Evolutionary conservation across 106 monocot species (phyloP).

Genomic region (Hemerocallis citrina): DNA sequence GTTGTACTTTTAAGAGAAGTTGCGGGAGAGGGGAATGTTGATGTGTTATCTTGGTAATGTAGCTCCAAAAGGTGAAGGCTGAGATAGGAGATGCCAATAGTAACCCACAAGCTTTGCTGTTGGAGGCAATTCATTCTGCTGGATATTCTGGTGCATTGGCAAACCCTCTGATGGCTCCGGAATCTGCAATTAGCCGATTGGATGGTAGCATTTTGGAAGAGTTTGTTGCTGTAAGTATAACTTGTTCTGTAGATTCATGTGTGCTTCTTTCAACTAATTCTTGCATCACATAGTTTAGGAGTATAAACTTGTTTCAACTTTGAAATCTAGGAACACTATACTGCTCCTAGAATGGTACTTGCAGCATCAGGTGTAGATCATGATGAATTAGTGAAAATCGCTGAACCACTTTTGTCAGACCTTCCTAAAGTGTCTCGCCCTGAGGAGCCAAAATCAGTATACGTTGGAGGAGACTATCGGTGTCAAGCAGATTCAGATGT

Average conservation of each 20-base stretch:
- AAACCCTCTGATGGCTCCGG: constrained; percentile 65
- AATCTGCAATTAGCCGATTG: constrained; percentile 57
- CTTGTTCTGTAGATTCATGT: background rate
- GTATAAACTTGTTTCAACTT: background rate
- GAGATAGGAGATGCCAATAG: constrained; percentile 53
- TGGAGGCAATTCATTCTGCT: constrained; percentile 77
- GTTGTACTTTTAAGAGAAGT: background rate
- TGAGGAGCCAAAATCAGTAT: constrained; percentile 65
- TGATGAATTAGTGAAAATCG: constrained; percentile 66
- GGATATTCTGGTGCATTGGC: constrained; percentile 81
- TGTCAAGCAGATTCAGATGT: constrained; percentile 76
- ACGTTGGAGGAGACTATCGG: constrained; percentile 77
- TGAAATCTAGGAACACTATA: constrained; percentile 55
- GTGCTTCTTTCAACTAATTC: background rate
- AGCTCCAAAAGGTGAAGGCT: constrained; percentile 67
- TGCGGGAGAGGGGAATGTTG: background rate
- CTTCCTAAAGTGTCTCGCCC: constrained; percentile 49
- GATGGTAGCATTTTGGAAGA: constrained; percentile 49
- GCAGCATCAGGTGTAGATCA: constrained; percentile 90
- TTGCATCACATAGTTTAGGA: background rate
- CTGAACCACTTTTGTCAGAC: constrained; percentile 70
- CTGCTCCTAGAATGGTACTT: constrained; percentile 82
- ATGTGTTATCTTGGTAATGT: constrained; percentile 2
- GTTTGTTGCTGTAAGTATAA: constrained; percentile 56
- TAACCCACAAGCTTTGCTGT: constrained; percentile 69